These are phyloP conservation scores for Pisolithus sp. DNA, from an alignment of 768 basidiomycete genomes.

Conservation along the genomic window DNA sequence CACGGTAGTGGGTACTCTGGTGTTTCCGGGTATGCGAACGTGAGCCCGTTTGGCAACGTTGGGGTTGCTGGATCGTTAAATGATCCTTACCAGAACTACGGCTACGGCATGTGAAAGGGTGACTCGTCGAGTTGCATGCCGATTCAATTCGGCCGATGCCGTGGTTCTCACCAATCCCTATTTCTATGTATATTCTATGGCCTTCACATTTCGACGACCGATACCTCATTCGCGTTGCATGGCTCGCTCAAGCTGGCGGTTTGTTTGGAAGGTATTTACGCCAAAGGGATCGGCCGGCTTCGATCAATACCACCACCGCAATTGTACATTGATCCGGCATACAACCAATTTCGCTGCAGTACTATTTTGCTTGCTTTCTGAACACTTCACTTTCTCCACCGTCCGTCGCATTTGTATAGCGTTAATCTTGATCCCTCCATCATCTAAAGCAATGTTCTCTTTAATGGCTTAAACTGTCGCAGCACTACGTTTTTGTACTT, in stretches of 20 bases:
- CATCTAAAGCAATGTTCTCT: conserved; percentile 37
- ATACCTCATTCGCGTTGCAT: conserved; percentile 29
- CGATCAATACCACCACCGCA: conserved; percentile 52
- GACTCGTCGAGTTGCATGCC: conserved; percentile 11
- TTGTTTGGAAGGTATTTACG: conserved; percentile 26
- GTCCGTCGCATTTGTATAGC: conserved; percentile 45
- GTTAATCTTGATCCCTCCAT: conserved; percentile 25
- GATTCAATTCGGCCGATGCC: neutral
- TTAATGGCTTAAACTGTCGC: conserved; percentile 31
- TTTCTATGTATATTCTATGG: conserved; percentile 35
- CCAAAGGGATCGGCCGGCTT: conserved; percentile 30
- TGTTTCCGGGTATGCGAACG: conserved; percentile 46
- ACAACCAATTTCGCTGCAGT: conserved; percentile 34
- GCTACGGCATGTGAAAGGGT: conserved; percentile 68
- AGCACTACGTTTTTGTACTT: conserved; percentile 34
- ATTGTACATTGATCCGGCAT: conserved; percentile 68
- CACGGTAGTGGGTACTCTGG: conserved; percentile 52
- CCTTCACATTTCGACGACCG: conserved; percentile 26
- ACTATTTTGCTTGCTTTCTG: conserved; percentile 33
- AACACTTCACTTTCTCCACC: conserved; percentile 25
- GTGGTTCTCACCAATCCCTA: conserved; percentile 21
- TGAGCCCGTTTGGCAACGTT: conserved; percentile 44
- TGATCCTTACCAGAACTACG: conserved; percentile 76
- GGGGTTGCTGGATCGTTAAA: conserved; percentile 48
- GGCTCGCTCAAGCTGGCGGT: conserved; percentile 36